A percentile compares a stretch with the other conserved stretches of the same genome.
These are phyloP conservation scores for Picea engelmannii DNA, from an alignment of 83 land plant genomes.

Conservation along the genomic window DNA sequence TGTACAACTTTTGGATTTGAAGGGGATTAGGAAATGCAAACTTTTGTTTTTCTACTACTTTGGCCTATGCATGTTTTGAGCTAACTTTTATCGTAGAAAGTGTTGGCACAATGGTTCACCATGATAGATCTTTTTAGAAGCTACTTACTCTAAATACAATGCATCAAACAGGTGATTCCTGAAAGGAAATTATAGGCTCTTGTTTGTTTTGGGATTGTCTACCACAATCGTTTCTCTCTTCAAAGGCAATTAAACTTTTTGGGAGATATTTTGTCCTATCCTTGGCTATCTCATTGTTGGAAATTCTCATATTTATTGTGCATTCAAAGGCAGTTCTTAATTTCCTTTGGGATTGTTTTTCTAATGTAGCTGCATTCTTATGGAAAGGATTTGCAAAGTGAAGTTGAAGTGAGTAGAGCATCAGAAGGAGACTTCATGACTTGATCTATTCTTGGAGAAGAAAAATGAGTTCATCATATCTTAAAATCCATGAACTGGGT, in stretches of 20 bases:
- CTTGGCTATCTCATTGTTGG: neutral
- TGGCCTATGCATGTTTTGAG: constrained; percentile 83
- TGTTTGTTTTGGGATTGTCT: neutral
- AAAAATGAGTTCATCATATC: no score
- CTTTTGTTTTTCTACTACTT: constrained; percentile 87
- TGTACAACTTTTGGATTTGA: constrained; percentile 97
- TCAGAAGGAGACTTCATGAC: no score
- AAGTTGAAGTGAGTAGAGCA: no score
- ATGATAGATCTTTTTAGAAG: constrained; percentile 65
- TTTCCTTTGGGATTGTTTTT: neutral
- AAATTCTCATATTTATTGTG: neutral
- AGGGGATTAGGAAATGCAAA: constrained; percentile 99
- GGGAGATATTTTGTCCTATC: neutral
- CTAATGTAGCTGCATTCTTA: no score
- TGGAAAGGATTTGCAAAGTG: no score
- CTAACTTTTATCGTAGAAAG: no score
- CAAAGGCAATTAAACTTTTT: neutral
- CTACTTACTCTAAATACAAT: neutral
- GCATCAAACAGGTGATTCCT: neutral
- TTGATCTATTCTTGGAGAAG: no score
- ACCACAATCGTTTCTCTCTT: neutral
- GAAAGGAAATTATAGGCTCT: neutral
- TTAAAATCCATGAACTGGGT: no score
- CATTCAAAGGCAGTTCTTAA: neutral
- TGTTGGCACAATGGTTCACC: constrained; percentile 65